Percentiles rank a stretch among this genome's conserved stretches.
phyloP scores from a whole-genome alignment of 1,284 basidiomycete species.

The Ganoderma leucocontextum region DNA sequence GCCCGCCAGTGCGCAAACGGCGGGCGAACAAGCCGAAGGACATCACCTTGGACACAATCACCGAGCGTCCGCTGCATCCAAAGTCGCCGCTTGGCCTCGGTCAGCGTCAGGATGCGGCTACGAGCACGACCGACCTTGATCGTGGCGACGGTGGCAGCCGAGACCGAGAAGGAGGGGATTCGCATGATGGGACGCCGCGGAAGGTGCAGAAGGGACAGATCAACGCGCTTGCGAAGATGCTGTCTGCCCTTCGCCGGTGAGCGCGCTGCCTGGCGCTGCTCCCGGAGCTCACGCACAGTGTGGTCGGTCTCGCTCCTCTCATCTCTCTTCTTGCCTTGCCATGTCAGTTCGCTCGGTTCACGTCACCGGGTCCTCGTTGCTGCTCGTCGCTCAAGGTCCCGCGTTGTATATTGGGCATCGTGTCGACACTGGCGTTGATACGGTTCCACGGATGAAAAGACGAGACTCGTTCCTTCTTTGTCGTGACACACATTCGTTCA shows the following conservation, averaged over 20 bases:
- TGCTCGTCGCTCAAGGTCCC: conserved; percentile 23
- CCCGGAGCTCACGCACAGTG: conserved; percentile 17
- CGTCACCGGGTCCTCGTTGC: conserved; percentile 8
- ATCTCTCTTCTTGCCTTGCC: conserved; percentile 3
- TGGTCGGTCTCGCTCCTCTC: conserved; percentile 14
- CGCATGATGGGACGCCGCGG: conserved; percentile 54
- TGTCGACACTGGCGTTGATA: conserved; percentile 27
- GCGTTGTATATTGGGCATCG: conserved; percentile 25
- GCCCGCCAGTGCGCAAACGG: conserved; percentile 67
- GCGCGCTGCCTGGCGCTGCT: conserved; percentile 21
- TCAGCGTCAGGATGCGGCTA: conserved; percentile 61
- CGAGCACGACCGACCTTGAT: conserved; percentile 73
- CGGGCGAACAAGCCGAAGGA: conserved; percentile 73
- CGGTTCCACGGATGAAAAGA: conserved; percentile 26
- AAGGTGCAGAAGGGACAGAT: conserved; percentile 88
- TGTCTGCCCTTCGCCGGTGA: conserved; percentile 77
- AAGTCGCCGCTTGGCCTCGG: conserved; percentile 49
- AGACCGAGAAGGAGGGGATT: conserved; percentile 50
- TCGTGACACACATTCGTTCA: conserved; percentile 33
- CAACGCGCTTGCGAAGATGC: conserved; percentile 84
- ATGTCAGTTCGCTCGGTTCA: conserved; percentile 13
- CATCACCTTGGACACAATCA: conserved; percentile 72
- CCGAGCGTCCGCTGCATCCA: conserved; percentile 58
- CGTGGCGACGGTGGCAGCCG: conserved; percentile 37
- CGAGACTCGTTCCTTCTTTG: conserved; percentile 27